Evolutionary conservation across 495 filamentous ascomycete genomes (phyloP).

Genomic region (Podospora pseudopauciseta): DNA sequence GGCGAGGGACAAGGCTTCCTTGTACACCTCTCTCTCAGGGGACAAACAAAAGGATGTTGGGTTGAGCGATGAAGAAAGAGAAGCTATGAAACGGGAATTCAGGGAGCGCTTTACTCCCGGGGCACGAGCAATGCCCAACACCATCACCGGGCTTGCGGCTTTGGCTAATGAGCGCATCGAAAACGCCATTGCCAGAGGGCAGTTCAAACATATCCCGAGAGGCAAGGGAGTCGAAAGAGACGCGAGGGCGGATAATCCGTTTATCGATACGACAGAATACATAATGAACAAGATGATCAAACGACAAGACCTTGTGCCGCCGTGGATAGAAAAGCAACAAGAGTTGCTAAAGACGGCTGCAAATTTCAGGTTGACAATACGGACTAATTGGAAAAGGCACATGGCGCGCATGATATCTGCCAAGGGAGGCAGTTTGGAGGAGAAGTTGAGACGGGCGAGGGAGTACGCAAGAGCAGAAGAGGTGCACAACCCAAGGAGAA

Average conservation of each 20-base stretch:
- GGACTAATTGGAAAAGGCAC: constrained; percentile 84
- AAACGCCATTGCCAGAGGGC: constrained; percentile 85
- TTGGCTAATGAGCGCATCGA: constrained; percentile 93
- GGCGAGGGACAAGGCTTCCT: constrained; percentile 72
- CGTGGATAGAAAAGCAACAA: constrained; percentile 97
- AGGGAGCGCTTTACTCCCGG: constrained; percentile 73
- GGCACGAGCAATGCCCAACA: constrained; percentile 71
- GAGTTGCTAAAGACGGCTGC: constrained; percentile 68
- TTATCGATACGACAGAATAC: constrained; percentile 94
- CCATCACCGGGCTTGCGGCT: constrained; percentile 72
- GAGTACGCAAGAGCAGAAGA: constrained; percentile 73
- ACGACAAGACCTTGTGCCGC: constrained; percentile 79
- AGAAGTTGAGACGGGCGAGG: constrained; percentile 68
- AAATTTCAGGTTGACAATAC: constrained; percentile 68
- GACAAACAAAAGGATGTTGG: constrained; percentile 44
- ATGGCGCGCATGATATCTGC: constrained; percentile 77
- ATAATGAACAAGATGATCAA: constrained; percentile 99
- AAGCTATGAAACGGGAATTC: constrained; percentile 65
- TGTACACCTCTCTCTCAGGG: constrained; percentile 53
- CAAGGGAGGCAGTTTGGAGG: constrained; percentile 70
- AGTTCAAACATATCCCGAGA: constrained; percentile 83
- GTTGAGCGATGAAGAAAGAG: constrained; percentile 65
- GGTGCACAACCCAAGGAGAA: constrained; percentile 45
- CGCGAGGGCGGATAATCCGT: constrained; percentile 78
- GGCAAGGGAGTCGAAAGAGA: constrained; percentile 77